These are phyloP conservation scores for Lagenidium giganteum DNA, from an alignment of 352 stramenopile genomes.

Conservation along the genomic window DNA sequence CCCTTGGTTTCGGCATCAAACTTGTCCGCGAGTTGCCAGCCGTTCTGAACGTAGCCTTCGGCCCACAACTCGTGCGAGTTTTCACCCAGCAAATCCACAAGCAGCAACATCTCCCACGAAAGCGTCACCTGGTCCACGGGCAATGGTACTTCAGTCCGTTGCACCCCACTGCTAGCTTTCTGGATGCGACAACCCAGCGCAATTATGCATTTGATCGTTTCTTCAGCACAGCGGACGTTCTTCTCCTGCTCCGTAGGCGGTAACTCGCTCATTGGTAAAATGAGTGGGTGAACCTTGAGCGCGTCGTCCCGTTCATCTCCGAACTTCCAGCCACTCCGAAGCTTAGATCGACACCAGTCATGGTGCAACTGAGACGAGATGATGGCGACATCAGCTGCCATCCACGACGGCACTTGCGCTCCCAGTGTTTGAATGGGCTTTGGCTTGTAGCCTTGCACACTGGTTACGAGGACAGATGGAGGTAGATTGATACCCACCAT, in stretches of 20 bases:
- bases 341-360: slow-evolving; percentile 55
- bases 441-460: slow-evolving; percentile 29
- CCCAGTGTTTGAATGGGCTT: slow-evolving; percentile 30
- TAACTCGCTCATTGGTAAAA: slow-evolving; percentile 48
- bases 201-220: slow-evolving; percentile 57
- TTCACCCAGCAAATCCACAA: slow-evolving; percentile 62
- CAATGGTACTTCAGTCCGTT: slow-evolving; percentile 15
- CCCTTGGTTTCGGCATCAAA: slow-evolving; percentile 38
- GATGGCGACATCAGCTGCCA: slow-evolving; percentile 21
- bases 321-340: slow-evolving; percentile 36
- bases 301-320: slow-evolving; percentile 32
- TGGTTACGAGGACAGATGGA: too few species aligned
- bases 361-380: slow-evolving; percentile 60
- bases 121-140: slow-evolving; percentile 28
- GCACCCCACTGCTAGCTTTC: too few species aligned
- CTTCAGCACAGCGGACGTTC: slow-evolving; percentile 42
- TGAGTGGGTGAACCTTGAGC: slow-evolving; percentile 33
- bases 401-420: slow-evolving; percentile 25
- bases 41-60: slow-evolving; percentile 28
- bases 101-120: slow-evolving; percentile 57
- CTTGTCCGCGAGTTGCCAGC: slow-evolving; percentile 27
- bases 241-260: slow-evolving; percentile 23
- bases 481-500: slow-evolving; percentile 1
- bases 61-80: slow-evolving; percentile 75
- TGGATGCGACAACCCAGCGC: slow-evolving; percentile 44